Evolutionary conservation across 495 filamentous ascomycete species (phyloP).

Genomic region (Lophiotrema nucula): DNA sequence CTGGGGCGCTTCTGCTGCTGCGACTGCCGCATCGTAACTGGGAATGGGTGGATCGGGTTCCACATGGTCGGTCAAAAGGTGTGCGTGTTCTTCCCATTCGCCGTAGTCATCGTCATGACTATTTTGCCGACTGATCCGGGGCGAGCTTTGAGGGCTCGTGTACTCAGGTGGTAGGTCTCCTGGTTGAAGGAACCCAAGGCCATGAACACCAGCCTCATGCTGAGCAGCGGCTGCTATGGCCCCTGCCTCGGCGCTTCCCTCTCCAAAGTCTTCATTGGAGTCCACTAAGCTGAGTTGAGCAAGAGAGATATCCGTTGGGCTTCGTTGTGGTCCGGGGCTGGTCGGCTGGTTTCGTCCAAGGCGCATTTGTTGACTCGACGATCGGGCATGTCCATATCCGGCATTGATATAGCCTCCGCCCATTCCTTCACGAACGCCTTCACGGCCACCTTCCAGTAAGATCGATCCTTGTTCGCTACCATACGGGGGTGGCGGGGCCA

Average conservation of each 20-base stretch:
- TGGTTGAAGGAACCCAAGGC: slow-evolving; percentile 35
- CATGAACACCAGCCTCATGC: slow-evolving; percentile 15
- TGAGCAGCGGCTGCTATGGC: slow-evolving; percentile 36
- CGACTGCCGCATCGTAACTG: slow-evolving; percentile 41
- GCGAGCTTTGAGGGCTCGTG: slow-evolving; percentile 39
- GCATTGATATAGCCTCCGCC: slow-evolving; percentile 51
- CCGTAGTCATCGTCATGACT: slow-evolving; percentile 15
- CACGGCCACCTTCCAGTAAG: slow-evolving; percentile 79
- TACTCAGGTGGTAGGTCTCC: slow-evolving; percentile 44
- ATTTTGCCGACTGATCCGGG: slow-evolving; percentile 8
- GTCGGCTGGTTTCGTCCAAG: slow-evolving; percentile 61
- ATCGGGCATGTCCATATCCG: slow-evolving; percentile 52
- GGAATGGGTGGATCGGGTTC: slow-evolving; percentile 38
- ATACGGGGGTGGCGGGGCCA: slow-evolving; percentile 94
- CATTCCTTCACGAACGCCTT: slow-evolving; percentile 59
- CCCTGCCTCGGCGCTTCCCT: slow-evolving; percentile 57
- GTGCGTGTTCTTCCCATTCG: slow-evolving; percentile 24
- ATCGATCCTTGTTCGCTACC: slow-evolving; percentile 96
- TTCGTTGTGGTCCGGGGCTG: slow-evolving; percentile 85
- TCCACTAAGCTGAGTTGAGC: slow-evolving; percentile 71
- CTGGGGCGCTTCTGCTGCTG: slow-evolving; percentile 11
- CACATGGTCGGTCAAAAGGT: slow-evolving; percentile 7
- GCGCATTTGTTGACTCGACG: slow-evolving; percentile 57
- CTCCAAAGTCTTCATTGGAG: slow-evolving; percentile 67
- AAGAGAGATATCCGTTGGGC: slow-evolving; percentile 95